A percentile compares a stretch with the other conserved stretches of the same genome.
These are phyloP conservation scores for Yarrowia hollandica DNA, from an alignment of 805 yeast species.

Conservation along the genomic window DNA sequence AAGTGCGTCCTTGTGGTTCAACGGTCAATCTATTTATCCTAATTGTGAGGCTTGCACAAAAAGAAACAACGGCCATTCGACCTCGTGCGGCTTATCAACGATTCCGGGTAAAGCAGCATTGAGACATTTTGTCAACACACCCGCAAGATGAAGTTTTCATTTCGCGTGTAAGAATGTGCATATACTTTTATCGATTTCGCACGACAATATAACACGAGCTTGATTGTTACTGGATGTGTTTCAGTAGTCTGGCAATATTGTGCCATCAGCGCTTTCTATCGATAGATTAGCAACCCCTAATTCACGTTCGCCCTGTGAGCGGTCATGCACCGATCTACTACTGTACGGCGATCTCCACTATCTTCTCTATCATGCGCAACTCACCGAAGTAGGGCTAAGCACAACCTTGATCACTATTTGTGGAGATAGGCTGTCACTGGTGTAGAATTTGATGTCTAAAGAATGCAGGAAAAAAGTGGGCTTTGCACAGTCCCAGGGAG, in stretches of 20 bases:
- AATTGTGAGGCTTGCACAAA: too few relatives aligned
- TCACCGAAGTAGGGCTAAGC: too few relatives aligned
- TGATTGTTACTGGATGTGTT: too few relatives aligned
- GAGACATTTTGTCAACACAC: slow-evolving; percentile 5
- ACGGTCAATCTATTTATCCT: too few relatives aligned
- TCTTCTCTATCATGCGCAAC: slow-evolving; percentile 3
- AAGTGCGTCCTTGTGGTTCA: too few relatives aligned
- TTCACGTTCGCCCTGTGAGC: neutral
- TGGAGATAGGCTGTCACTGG: neutral
- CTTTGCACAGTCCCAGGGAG: neutral
- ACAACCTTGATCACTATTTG: neutral
- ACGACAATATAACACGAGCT: too few relatives aligned
- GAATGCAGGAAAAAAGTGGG: slow-evolving; percentile 1
- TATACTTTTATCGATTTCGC: too few relatives aligned
- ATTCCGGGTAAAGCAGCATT: too few relatives aligned
- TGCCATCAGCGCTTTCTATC: too few relatives aligned
- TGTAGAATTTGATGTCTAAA: neutral
- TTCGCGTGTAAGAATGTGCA: slow-evolving; percentile 12
- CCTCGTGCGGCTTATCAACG: neutral
- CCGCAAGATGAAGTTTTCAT: neutral
- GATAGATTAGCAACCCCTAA: neutral
- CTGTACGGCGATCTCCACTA: neutral
- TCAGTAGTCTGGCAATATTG: too few relatives aligned
- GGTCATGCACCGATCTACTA: slow-evolving; percentile 12
- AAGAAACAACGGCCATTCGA: too few relatives aligned